Conservation (phyloP, 2,329 filamentous ascomycete species). For the Dothiorella sarmentorum region DNA sequence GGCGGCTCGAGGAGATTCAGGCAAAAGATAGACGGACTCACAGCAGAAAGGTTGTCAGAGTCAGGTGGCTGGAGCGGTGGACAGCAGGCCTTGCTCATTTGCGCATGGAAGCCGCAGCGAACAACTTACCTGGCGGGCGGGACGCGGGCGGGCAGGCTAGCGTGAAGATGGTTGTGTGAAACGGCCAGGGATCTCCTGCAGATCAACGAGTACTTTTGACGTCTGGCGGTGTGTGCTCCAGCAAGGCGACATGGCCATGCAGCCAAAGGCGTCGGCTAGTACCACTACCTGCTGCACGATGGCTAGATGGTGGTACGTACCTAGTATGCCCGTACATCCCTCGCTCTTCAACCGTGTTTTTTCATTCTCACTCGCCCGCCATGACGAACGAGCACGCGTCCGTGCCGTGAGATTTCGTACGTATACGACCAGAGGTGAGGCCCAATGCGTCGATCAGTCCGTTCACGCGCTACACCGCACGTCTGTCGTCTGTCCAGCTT, state of each 20-base stretch:
- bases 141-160: neutral
- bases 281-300: too few relatives aligned
- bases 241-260: too few relatives aligned
- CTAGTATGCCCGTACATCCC: too few relatives aligned
- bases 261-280: too few relatives aligned
- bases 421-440: conserved; percentile 1
- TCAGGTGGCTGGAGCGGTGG: neutral
- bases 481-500: neutral
- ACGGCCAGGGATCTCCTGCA: conserved; percentile 18
- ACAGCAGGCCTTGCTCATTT: neutral
- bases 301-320: too few relatives aligned
- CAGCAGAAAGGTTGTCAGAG: neutral
- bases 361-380: neutral
- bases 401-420: neutral
- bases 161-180: conserved; percentile 11
- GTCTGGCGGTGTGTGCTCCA: conserved; percentile 5
- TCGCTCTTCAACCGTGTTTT: too few relatives aligned
- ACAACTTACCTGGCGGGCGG: conserved; percentile 9
- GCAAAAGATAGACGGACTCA: neutral
- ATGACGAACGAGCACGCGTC: too few relatives aligned
- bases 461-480: conserved; percentile 5
- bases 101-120: neutral
- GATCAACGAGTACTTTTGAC: neutral
- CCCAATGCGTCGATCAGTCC: neutral
- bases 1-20: neutral